Evolutionary conservation across 306 rosid species (phyloP), one percentile per base, ranked within the genome.

Genomic region (Hippophae rhamnoides): DNA sequence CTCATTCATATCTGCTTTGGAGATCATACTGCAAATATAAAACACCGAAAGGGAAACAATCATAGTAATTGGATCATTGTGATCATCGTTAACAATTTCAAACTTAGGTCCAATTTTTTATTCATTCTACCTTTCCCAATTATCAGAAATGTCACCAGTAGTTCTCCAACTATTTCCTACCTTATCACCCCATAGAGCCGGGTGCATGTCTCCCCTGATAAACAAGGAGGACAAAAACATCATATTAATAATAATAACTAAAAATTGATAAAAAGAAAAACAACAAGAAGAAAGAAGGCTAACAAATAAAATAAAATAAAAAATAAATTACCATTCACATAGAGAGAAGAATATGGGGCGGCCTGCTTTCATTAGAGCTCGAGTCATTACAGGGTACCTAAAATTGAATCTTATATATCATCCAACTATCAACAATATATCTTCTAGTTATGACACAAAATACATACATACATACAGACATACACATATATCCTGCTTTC

Each of bases 91-190:
- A 71, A 58, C 10, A 48, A 47, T 61, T 11, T 40, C 53, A 3
- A 41, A 61, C 52, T 10, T 18, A 58, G 23, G 23, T 46, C 41
- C 53, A 53, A 50, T 55, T 26, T 31, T 57, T 10, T 0, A 49
- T 9, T 41, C 6, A 27, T 54, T 72, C 52, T 60, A 92, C 96
- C 95, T 88, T 5, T 83, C 85, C 99, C 99, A 92, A 14, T 83
- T 60, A 79, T 88, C 95, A 46, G 48, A 47, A 43, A 92, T 92
- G 81, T 92, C 99, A 63, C 58, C 52, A 1, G 96, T 92, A 59
- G 95, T 92, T 83, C 99, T 85, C 99, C 99, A 92, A 69, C 96
- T 92, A 76, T 92, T 92, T 78, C 99, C 99, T 8, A 88, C 57
- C 72, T 66, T 77, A 40, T 64, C 79, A 50, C 96, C 96, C 96